Percentiles rank a stretch among this genome's conserved stretches.
Conservation (phyloP, 805 yeast species). For the Lachancea thermotolerans region DNA sequence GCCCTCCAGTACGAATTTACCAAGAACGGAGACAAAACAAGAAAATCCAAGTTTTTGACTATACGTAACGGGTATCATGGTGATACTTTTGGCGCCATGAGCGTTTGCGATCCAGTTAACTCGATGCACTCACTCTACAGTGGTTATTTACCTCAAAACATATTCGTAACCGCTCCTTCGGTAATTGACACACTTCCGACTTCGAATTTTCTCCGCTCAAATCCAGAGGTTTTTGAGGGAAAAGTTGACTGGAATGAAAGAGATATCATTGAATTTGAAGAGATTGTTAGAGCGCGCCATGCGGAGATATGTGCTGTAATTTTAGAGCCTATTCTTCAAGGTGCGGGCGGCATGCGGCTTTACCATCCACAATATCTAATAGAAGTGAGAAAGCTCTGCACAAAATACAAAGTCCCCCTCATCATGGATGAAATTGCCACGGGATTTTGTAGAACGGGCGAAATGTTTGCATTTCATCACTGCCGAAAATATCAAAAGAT, state of each 20-base stretch:
- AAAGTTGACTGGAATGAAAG: constrained; percentile 18
- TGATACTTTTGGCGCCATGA: constrained; percentile 35
- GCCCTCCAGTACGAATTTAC: constrained; percentile 30
- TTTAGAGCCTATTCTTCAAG: constrained; percentile 34
- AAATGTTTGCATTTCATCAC: constrained; percentile 33
- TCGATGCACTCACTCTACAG: constrained; percentile 31
- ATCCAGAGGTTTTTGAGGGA: constrained; percentile 6
- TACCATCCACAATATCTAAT: constrained; percentile 31
- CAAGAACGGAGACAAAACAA: constrained; percentile 17
- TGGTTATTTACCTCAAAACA: constrained; percentile 26
- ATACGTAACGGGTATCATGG: constrained; percentile 35
- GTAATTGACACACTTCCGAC: constrained; percentile 13
- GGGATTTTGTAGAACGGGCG: constrained; percentile 35
- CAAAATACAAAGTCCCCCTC: constrained; percentile 28
- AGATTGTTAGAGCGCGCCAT: constrained; percentile 25
- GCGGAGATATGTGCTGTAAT: constrained; percentile 33
- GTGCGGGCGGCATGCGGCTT: constrained; percentile 36
- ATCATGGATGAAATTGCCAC: constrained; percentile 35
- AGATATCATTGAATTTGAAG: constrained; percentile 26
- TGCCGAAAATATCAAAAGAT: constrained; percentile 14
- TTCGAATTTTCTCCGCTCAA: constrained; percentile 6
- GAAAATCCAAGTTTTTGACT: constrained; percentile 24
- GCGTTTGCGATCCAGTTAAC: constrained; percentile 32
- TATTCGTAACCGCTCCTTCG: constrained; percentile 26
- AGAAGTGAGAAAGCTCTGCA: constrained; percentile 30